Percentiles rank a stretch among this genome's conserved stretches.
phyloP scores from a whole-genome alignment of 139 green algal genomes.

The Coccomyxa sp. region DNA sequence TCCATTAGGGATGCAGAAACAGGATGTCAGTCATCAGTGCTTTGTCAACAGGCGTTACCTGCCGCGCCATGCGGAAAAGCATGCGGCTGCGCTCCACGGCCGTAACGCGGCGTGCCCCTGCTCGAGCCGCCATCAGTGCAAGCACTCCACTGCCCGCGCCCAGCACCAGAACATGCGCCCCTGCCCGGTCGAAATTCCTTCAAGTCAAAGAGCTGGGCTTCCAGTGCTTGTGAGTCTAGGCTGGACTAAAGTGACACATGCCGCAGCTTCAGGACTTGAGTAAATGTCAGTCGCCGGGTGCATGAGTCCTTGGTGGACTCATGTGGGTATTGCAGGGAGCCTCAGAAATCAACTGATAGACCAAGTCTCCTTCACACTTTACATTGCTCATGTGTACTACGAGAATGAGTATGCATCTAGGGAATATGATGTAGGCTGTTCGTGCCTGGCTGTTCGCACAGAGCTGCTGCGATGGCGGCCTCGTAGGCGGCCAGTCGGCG shows the following conservation, averaged over 20 bases:
- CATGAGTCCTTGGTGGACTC: no score
- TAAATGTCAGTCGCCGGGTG: no score
- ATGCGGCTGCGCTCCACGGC: constrained; percentile 45
- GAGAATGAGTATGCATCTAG: no score
- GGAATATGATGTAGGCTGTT: no score
- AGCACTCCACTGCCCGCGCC: constrained; percentile 36
- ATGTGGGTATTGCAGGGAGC: no score
- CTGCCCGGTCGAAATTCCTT: constrained; percentile 6
- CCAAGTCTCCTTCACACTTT: no score
- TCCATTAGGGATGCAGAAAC: constrained; percentile 4
- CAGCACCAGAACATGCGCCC: constrained; percentile 38
- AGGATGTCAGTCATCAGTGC: neutral
- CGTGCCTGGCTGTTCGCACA: constrained; percentile 21
- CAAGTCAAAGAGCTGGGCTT: neutral
- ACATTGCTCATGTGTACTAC: no score
- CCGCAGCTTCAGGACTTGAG: no score
- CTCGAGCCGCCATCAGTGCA: constrained; percentile 31
- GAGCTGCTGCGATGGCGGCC: neutral
- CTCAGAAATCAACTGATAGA: no score
- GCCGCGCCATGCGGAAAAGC: constrained; percentile 61
- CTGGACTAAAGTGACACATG: no score
- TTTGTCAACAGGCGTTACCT: constrained; percentile 38
- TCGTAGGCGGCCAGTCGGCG: constrained; percentile 20
- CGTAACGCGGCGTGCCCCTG: constrained; percentile 31
- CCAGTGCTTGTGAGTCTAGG: no score